Base-by-base conservation (phyloP, 176 grass and related monocot genomes). In the Stipa capillata region DNA sequence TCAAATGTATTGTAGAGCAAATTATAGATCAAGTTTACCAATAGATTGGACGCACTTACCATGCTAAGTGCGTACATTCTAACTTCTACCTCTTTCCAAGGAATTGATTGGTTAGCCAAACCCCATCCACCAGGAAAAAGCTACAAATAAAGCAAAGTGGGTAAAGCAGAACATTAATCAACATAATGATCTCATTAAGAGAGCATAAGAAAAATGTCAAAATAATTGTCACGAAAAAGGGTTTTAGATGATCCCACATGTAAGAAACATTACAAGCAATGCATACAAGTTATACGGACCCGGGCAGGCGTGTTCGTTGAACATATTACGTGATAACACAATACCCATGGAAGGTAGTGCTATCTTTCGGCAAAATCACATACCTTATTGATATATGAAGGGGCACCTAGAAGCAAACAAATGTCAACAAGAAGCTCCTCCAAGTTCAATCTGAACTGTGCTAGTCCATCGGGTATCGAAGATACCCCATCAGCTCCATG, bases 381-480 rank as follows among this genome's bases (percentile, higher is more conserved):
- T 56, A 94, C 95, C 92, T 89, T 98, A 79, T 86, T 91, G 57
- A 98, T 67, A 81, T 89, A 98, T 40, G 83, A 47, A 80, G 76
- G 53, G 53, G 87, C 65, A 20, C 92, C 92, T 65, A 98, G 34
- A 89, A 98, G 67, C 88, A 94, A 93, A 81, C 91, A 94, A 70
- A 98, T 93, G 83, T 98, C 91, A 50, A 94, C 85, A 44, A 94
- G 85, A 59, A 98, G 95, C 75, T 98, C 95, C 83, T 94, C 95
- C 76, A 94, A 78, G 78, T 98, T 98, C 83, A 85, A 52, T 62
- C 95, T 90, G 44, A 98, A 98, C 50, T 94, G 86, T 77, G 61
- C 69, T 47, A 94, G 81, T 76, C 81, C 87, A 85, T 94, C 92
- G 12, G 95, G 85, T 56, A 98, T 90, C 40, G 63, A 81, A 56